A percentile compares a stretch with the other conserved stretches of the same genome.
Evolutionary conservation across 441 rosid genomes (phyloP).

Genomic region (Erodium texanum): DNA sequence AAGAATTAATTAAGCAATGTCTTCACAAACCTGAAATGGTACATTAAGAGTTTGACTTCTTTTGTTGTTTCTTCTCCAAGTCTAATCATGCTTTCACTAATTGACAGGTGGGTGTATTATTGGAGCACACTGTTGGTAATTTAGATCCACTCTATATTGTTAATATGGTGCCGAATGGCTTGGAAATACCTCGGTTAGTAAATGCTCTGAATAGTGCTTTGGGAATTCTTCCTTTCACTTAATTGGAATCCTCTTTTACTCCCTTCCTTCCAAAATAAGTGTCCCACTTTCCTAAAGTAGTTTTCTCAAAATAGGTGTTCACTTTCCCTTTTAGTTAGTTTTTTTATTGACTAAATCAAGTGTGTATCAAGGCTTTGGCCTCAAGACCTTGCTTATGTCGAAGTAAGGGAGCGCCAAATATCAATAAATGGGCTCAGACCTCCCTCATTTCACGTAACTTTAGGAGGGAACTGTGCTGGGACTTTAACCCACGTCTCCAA

Average conservation of each 20-base stretch:
- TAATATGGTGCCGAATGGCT: constrained; percentile 94
- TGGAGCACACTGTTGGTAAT: constrained; percentile 98
- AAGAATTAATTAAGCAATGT: constrained; percentile 92
- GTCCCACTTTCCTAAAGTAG: background rate
- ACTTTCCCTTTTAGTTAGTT: background rate
- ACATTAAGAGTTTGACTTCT: constrained; percentile 9
- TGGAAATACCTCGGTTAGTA: constrained; percentile 96
- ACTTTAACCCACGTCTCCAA: too few relatives aligned
- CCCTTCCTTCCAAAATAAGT: background rate
- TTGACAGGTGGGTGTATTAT: constrained; percentile 79
- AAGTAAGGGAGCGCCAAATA: too few relatives aligned
- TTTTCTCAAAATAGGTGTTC: background rate
- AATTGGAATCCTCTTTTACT: background rate
- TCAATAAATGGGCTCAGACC: too few relatives aligned
- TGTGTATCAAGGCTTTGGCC: too few relatives aligned
- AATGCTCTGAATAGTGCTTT: constrained; percentile 10
- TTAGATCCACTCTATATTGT: constrained; percentile 94
- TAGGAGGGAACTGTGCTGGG: too few relatives aligned
- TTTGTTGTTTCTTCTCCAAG: background rate
- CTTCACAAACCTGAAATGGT: constrained; percentile 97
- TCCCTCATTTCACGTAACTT: too few relatives aligned
- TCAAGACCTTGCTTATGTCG: too few relatives aligned
- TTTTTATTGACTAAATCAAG: too few relatives aligned
- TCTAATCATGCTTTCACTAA: constrained; percentile 20
- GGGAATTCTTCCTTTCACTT: background rate